phyloP scores from a whole-genome alignment of 2,329 filamentous ascomycete species.

The Penicillium sp. region DNA sequence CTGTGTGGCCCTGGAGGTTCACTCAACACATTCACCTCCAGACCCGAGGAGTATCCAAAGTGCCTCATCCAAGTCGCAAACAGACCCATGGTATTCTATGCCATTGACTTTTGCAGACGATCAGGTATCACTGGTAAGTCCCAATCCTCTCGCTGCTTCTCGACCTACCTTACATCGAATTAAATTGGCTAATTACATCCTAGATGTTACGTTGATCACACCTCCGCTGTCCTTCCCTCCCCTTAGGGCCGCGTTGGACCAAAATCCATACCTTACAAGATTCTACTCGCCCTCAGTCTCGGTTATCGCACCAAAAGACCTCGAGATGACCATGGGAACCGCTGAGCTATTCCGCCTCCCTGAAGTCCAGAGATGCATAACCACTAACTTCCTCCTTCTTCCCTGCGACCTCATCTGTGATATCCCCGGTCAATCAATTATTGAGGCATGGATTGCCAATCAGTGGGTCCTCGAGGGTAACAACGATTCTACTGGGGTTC shows the following conservation, averaged over 20 bases:
- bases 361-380: constrained; percentile 72
- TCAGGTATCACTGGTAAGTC: constrained; percentile 46
- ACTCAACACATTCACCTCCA: constrained; percentile 49
- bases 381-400: constrained; percentile 79
- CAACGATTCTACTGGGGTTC: neutral
- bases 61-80: constrained; percentile 49
- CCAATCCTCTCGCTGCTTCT: constrained; percentile 1
- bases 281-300: constrained; percentile 45
- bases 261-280: neutral
- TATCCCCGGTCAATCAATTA: neutral
- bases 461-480: neutral
- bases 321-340: constrained; percentile 81
- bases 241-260: neutral
- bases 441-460: constrained; percentile 3
- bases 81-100: constrained; percentile 50
- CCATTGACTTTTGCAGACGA: constrained; percentile 49
- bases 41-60: constrained; percentile 48
- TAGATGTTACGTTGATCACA: constrained; percentile 5
- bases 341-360: constrained; percentile 80
- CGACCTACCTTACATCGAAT: neutral
- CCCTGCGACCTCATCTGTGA: constrained; percentile 45
- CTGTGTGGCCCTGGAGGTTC: constrained; percentile 50
- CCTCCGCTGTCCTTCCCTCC: neutral
- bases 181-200: neutral
- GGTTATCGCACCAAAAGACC: constrained; percentile 71